Evolutionary conservation across 225 moss, liverwort and hornwort genomes (phyloP), one percentile per base, ranked within the genome.

Genomic region (Physcomitrium patens): DNA sequence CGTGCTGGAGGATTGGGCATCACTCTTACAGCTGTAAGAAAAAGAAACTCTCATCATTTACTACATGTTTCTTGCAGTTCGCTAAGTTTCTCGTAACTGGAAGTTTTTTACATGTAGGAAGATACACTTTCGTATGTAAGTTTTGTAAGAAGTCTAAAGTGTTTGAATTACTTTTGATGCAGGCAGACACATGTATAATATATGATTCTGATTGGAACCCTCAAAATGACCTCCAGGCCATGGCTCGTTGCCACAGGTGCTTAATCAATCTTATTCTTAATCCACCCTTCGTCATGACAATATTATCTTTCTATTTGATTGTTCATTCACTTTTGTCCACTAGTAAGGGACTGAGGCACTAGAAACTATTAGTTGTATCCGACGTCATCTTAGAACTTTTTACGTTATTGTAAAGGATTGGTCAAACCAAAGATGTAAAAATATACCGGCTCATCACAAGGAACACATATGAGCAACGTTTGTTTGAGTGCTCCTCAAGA

Each of bases 171-270:
- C 45, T 72, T 2, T 15, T 66, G 43, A n/a, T 78, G 82, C 91
- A 94, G 91, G 91, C 91, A 70, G 91, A 94, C 58, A 94, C 93
- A 18, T 94, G 93, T 80, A 88, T 91, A 60, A 90, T 94, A 20
- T 94, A 94, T 70, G 91, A 94, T 67, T 94, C 88, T 45, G 93
- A 94, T 77, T 94, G 93, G 91, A 94, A 94, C 70, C 93, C 91
- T 46, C 93, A 94, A 78, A 94, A 91, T 79, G 93, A 94, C 76
- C 81, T 94, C 27, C 93, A 94, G 67, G 93, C 93, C 27, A 94
- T 94, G 93, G 93, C 93, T 78, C 86, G 93, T 63, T 91, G 93
- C 69, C 93, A 94, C 71, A 90, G 91, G 93, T 94, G 72, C 63
- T 67, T 67, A 43, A 41, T 43, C 60, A 12, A 64, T 43, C 54